Evolutionary conservation across 768 basidiomycete genomes (phyloP).

Genomic region (Trametes elegans): DNA sequence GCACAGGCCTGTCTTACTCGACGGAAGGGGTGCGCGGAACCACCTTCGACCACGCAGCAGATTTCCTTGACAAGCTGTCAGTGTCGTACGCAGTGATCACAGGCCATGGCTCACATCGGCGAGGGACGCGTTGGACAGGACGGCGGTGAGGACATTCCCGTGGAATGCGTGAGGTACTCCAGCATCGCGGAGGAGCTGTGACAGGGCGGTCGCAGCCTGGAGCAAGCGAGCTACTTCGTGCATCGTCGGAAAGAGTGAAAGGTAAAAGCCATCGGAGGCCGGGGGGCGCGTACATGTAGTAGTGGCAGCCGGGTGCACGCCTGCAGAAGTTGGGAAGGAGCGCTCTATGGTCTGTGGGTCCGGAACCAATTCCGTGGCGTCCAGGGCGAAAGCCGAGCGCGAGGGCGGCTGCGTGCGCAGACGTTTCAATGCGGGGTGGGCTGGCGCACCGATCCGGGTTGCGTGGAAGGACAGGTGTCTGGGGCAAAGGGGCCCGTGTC

Average conservation of each 20-base stretch:
- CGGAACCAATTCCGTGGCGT: conserved; percentile 21
- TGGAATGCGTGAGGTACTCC: conserved; percentile 80
- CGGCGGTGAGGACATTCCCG: conserved; percentile 68
- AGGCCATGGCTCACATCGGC: conserved; percentile 54
- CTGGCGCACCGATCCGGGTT: conserved; percentile 6
- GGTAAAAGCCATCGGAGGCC: conserved; percentile 18
- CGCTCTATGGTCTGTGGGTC: conserved; percentile 13
- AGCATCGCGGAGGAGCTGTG: conserved; percentile 52
- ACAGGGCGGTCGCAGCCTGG: conserved; percentile 76
- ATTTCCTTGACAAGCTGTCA: conserved; percentile 60
- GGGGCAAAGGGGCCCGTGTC: conserved; percentile 11
- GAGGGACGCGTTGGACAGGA: conserved; percentile 62
- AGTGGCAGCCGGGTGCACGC: conserved; percentile 11
- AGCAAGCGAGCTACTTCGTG: conserved; percentile 72
- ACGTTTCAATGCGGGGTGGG: conserved; percentile 15
- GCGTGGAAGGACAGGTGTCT: conserved; percentile 10
- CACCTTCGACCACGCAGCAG: conserved; percentile 78
- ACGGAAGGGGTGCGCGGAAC: conserved; percentile 70
- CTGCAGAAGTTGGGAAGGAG: conserved; percentile 25
- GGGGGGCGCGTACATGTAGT: conserved; percentile 15
- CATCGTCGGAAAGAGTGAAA: conserved; percentile 53
- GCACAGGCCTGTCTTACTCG: conserved; percentile 75
- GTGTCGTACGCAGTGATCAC: neutral
- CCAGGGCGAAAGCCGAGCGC: conserved; percentile 20
- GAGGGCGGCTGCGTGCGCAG: conserved; percentile 1